A percentile compares a stretch with the other conserved stretches of the same genome.
Conservation (phyloP, 768 basidiomycete species). For the Gymnopilus junonius region DNA sequence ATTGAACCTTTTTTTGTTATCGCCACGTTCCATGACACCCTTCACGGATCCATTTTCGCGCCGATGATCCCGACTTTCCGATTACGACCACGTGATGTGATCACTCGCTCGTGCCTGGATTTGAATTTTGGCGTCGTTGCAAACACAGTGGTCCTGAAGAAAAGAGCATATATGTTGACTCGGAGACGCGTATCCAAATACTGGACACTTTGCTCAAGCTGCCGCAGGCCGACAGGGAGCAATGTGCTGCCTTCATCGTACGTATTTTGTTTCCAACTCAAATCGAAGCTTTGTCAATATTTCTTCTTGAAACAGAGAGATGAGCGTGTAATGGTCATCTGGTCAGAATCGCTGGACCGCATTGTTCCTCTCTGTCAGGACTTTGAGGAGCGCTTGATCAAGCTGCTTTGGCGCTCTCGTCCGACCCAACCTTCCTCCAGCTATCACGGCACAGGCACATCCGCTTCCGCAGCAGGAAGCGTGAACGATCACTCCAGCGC, state of each 20-base stretch:
- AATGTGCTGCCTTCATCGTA: slow-evolving; percentile 86
- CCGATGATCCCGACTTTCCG: too few relatives aligned
- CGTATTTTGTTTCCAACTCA: slow-evolving; percentile 29
- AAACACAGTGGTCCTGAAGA: slow-evolving; percentile 55
- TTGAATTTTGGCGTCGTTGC: neutral
- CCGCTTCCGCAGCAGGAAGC: slow-evolving; percentile 3
- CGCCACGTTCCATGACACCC: neutral
- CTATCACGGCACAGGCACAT: slow-evolving; percentile 1
- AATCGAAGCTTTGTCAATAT: neutral
- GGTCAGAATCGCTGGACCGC: slow-evolving; percentile 79
- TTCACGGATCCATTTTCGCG: neutral
- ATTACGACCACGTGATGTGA: neutral
- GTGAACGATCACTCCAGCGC: slow-evolving; percentile 8
- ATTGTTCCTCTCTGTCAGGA: slow-evolving; percentile 77
- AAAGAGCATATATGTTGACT: slow-evolving; percentile 69
- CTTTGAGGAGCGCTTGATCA: slow-evolving; percentile 79
- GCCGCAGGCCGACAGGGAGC: slow-evolving; percentile 82
- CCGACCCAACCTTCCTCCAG: slow-evolving; percentile 20
- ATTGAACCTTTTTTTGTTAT: neutral
- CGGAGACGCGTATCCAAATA: slow-evolving; percentile 85
- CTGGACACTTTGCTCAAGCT: slow-evolving; percentile 79
- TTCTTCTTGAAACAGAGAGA: slow-evolving; percentile 54
- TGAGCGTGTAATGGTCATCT: slow-evolving; percentile 83
- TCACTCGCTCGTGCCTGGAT: neutral
- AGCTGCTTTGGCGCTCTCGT: slow-evolving; percentile 73